These are phyloP conservation scores for Gautieria morchelliformis DNA, from an alignment of 768 basidiomycete species.

Conservation along the genomic window DNA sequence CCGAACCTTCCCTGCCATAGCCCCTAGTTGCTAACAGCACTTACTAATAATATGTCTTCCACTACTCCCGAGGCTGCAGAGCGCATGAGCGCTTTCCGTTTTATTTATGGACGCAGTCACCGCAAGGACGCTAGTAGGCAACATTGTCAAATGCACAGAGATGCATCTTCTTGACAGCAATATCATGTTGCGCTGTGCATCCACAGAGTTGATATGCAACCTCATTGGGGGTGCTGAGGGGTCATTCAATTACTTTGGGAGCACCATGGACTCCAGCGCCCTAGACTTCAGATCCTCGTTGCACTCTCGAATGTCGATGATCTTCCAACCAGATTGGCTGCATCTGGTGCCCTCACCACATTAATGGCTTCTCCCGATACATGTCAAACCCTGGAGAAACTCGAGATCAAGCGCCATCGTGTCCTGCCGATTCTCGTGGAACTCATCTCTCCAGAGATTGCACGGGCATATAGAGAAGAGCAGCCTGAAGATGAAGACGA, in stretches of 20 bases:
- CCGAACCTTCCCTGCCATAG: no score
- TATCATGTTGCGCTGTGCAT: conserved; percentile 70
- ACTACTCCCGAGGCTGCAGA: no score
- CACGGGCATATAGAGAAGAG: conserved; percentile 23
- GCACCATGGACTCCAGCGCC: conserved; percentile 22
- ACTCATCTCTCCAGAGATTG: conserved; percentile 51
- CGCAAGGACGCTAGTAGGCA: conserved; percentile 16
- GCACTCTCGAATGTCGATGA: conserved; percentile 81
- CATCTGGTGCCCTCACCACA: conserved; percentile 80
- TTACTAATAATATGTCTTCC: conserved; percentile 92
- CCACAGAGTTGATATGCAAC: no score
- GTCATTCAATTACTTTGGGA: conserved; percentile 66
- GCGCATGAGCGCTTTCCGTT: no score
- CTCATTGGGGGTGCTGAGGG: conserved; percentile 68
- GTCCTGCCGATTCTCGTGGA: conserved; percentile 57
- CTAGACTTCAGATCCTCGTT: conserved; percentile 71
- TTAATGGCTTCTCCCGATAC: conserved; percentile 53
- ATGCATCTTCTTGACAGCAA: no score
- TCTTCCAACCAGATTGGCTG: no score
- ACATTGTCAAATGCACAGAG: conserved; percentile 53
- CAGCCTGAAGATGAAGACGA: conserved; percentile 26
- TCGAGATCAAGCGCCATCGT: conserved; percentile 56
- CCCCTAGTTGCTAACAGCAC: conserved; percentile 93
- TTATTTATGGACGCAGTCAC: not conserved
- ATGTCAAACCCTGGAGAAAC: conserved; percentile 49